A percentile compares a stretch with the other conserved stretches of the same genome.
Evolutionary conservation across 495 filamentous ascomycete genomes (phyloP).

Genomic region (Eremomyces bilateralis): DNA sequence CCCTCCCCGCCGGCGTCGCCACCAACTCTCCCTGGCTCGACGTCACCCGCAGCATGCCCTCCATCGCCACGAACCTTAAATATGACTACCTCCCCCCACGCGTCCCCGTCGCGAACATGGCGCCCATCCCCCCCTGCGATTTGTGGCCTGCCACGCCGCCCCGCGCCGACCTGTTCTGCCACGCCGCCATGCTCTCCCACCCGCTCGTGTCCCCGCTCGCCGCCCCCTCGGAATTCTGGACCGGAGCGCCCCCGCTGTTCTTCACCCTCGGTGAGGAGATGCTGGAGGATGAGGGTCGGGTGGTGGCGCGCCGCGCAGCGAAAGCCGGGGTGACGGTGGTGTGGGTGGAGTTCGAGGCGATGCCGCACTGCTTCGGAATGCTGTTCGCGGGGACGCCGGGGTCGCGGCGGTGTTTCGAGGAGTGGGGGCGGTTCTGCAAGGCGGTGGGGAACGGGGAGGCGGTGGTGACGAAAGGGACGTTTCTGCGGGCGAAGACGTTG

Average conservation of each 20-base stretch:
- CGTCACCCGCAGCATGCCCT: constrained; percentile 50
- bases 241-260: constrained; percentile 44
- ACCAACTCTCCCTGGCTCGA: constrained; percentile 57
- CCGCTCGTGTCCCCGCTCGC: constrained; percentile 54
- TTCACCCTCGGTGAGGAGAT: constrained; percentile 61
- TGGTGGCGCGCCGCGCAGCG: constrained; percentile 35
- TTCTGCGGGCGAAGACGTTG: background rate
- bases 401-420: constrained; percentile 28
- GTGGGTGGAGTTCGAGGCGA: constrained; percentile 60
- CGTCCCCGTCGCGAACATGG: no score
- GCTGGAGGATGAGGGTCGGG: constrained; percentile 48
- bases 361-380: constrained; percentile 71
- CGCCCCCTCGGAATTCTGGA: constrained; percentile 42
- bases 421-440: constrained; percentile 34
- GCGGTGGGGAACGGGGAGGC: background rate
- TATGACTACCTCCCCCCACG: constrained; percentile 60
- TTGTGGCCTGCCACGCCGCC: constrained; percentile 56
- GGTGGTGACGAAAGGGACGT: background rate
- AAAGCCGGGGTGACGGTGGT: constrained; percentile 39
- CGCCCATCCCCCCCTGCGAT: constrained; percentile 29
- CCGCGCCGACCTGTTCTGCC: constrained; percentile 44
- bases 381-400: constrained; percentile 32
- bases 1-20: constrained; percentile 48
- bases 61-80: constrained; percentile 32
- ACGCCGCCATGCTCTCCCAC: constrained; percentile 40